These are phyloP conservation scores for Porcisia hertigi DNA, from an alignment of 208 protist genomes.

Conservation along the genomic window DNA sequence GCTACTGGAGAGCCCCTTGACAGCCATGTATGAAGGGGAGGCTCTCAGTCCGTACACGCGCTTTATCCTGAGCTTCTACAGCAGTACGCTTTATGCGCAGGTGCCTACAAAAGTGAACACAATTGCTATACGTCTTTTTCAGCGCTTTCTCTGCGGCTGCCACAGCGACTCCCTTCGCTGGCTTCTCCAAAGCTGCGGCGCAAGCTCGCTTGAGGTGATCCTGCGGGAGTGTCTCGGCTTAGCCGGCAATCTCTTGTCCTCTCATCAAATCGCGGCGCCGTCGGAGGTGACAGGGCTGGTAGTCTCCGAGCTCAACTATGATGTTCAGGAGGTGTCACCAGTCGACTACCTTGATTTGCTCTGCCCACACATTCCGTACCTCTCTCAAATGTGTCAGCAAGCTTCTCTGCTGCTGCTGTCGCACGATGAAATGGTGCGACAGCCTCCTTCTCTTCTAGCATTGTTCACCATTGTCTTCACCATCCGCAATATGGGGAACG, in stretches of 20 bases:
- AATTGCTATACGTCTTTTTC: slow-evolving; percentile 29
- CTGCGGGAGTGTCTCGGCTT: slow-evolving; percentile 33
- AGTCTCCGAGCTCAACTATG: slow-evolving; percentile 25
- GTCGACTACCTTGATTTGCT: slow-evolving; percentile 31
- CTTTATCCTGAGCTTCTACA: slow-evolving; percentile 32
- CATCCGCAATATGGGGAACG: slow-evolving; percentile 22
- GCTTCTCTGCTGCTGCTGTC: slow-evolving; percentile 30
- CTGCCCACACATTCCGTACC: slow-evolving; percentile 24
- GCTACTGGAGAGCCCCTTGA: slow-evolving; percentile 24
- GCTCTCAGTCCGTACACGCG: slow-evolving; percentile 23
- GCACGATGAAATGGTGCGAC: slow-evolving; percentile 27
- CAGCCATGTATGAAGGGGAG: slow-evolving; percentile 23
- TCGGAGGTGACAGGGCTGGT: slow-evolving; percentile 25
- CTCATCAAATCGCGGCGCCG: slow-evolving; percentile 19
- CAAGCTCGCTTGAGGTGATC: slow-evolving; percentile 21
- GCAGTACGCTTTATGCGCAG: slow-evolving; percentile 22
- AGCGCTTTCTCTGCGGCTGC: slow-evolving; percentile 29
- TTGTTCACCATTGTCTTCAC: slow-evolving; percentile 30
- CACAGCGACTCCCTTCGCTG: background rate
- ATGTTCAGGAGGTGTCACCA: slow-evolving; percentile 39
- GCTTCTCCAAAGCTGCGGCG: slow-evolving; percentile 18
- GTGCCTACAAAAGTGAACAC: slow-evolving; percentile 16
- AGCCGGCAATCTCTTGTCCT: slow-evolving; percentile 25
- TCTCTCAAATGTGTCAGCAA: slow-evolving; percentile 40
- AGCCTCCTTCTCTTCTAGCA: slow-evolving; percentile 25